These are phyloP conservation scores for Corinectria fuckeliana DNA, from an alignment of 2,329 filamentous ascomycete genomes.

Conservation along the genomic window DNA sequence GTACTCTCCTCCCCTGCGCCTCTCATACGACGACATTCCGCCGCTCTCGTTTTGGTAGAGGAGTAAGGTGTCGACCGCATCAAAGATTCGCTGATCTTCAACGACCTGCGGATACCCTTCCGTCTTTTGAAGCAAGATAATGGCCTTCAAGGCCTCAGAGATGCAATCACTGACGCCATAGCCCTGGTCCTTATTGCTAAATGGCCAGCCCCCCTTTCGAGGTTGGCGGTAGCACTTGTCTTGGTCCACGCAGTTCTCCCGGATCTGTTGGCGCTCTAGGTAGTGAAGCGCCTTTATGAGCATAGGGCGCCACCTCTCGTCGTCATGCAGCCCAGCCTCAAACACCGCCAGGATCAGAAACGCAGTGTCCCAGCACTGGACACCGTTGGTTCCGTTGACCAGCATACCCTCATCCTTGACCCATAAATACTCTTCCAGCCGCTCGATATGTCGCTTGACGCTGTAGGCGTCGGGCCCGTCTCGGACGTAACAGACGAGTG, in stretches of 20 bases:
- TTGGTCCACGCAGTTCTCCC: conserved; percentile 79
- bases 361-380: conserved; percentile 95
- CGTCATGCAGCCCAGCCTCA: conserved; percentile 78
- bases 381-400: conserved; percentile 96
- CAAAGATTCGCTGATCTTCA: conserved; percentile 78
- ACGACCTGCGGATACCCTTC: conserved; percentile 77
- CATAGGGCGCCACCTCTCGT: conserved; percentile 82
- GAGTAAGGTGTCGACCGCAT: conserved; percentile 88
- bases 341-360: conserved; percentile 86
- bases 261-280: conserved; percentile 89
- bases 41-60: conserved; percentile 86
- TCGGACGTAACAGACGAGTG: conserved; percentile 82
- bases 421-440: conserved; percentile 88
- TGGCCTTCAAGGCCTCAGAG: conserved; percentile 85
- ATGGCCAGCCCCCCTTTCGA: conserved; percentile 93
- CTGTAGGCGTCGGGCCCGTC: conserved; percentile 79
- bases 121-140: conserved; percentile 82
- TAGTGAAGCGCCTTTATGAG: conserved; percentile 82
- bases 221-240: conserved; percentile 86
- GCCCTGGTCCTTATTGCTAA: conserved; percentile 90
- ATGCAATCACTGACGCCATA: conserved; percentile 97
- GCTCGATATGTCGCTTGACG: conserved; percentile 78
- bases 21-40: conserved; percentile 90
- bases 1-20: conserved; percentile 75
- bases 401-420: conserved; percentile 92